Conservation (phyloP, 331 rosid species). For the Stylosanthes scabra region DNA sequence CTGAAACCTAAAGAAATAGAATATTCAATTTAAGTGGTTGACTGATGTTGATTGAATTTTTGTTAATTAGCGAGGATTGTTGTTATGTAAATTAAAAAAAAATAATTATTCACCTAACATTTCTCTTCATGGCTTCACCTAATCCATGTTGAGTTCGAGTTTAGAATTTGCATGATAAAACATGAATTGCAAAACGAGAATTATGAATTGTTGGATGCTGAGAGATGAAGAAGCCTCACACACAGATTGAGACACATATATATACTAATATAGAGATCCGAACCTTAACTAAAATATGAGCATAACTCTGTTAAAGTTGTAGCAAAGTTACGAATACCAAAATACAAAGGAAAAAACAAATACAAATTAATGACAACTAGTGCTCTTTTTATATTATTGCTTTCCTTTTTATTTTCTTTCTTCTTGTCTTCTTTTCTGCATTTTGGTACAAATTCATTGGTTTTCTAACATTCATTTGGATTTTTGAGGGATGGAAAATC, state of each 20-base stretch:
- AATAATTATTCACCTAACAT: too few relatives aligned
- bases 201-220: conserved; percentile 18
- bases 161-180: background rate
- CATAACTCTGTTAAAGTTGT: conserved; percentile 3
- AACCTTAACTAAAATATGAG: background rate
- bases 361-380: background rate
- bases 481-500: conserved; percentile 25
- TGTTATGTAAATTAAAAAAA: too few relatives aligned
- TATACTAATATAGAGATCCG: too few relatives aligned
- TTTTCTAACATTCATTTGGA: conserved; percentile 24
- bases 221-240: conserved; percentile 30
- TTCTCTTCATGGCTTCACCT: too few relatives aligned
- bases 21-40: too few relatives aligned
- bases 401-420: background rate
- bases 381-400: background rate
- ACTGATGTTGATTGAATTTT: too few relatives aligned
- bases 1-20: too few relatives aligned
- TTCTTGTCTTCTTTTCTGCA: too few relatives aligned
- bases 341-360: conserved; percentile 39
- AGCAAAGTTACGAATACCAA: conserved; percentile 14
- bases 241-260: background rate
- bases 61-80: too few relatives aligned
- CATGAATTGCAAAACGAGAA: conserved; percentile 36
- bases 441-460: background rate
- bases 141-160: too few relatives aligned